Base-by-base conservation (phyloP, 1,139 yeast species). In the Hanseniaspora uvarum region DNA sequence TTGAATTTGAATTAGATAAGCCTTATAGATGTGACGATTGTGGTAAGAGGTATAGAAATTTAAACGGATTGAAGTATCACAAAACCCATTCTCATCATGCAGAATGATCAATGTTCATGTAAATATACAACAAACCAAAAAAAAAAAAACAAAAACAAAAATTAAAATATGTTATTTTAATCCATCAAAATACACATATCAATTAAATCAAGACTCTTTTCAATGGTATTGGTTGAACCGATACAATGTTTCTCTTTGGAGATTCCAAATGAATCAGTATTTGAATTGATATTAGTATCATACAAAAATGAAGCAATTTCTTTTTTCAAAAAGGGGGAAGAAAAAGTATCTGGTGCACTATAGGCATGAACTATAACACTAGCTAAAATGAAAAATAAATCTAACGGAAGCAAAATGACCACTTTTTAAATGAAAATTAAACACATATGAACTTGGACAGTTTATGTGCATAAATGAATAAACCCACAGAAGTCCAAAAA, bases 1-100 rank as follows among this genome's bases (percentile, higher is more conserved):
- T 83, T 60, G 95, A 92, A 38, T 79, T 88, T 78, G 98, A 92
- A 68, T 88, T 87, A 73, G 98, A 92, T 72, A 94, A 94, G 71
- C 99, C 98, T 36, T 92, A 92, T 68, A 78, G 96, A 64, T 92
- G 99, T 71, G 97, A 92, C 69, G 96, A 92, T 47, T 92, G 99
- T 70, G 97, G 97, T 55, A 94, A 92, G 71, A 75, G 98, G 56
- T 92, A 92, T 72, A 92, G 94, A 76, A 92, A 92, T 67, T 75
- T 92, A 64, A 92, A 92, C 68, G 99, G 99, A 37, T 77, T 92
- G 68, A 92, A 92, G 70, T 92, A 92, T 68, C 99, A 92, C 68
- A 79, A 97, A 62, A 97, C 96, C 26, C 99, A 92, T 70, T 84
- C 97, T 21, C 89, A 97, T 46, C 97, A 92, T 74, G 89, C 70